Percentiles rank a stretch among this genome's conserved stretches.
Conservation (phyloP, 768 basidiomycete species). For the Trametes maxima region DNA sequence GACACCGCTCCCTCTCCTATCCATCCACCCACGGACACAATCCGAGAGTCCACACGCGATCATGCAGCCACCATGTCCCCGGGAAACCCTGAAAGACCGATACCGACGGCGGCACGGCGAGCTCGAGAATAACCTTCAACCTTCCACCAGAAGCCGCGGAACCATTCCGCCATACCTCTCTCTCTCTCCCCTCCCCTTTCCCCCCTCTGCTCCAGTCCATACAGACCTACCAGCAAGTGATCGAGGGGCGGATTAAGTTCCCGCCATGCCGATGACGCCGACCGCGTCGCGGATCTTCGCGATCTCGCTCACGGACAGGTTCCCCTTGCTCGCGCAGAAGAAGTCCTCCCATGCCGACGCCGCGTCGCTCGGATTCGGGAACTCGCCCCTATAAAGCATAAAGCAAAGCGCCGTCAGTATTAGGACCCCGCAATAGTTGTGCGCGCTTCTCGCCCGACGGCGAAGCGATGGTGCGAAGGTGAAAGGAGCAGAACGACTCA, state of each 20-base stretch:
- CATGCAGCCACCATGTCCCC: no score
- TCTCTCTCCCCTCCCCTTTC: background rate
- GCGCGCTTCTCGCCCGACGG: background rate
- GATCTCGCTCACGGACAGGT: slow-evolving; percentile 81
- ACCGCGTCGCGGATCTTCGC: slow-evolving; percentile 90
- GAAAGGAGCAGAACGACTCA: slow-evolving; percentile 35
- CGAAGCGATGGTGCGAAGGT: background rate
- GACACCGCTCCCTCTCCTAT: no score
- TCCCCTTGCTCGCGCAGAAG: slow-evolving; percentile 77
- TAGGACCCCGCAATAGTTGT: background rate
- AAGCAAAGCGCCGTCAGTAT: background rate
- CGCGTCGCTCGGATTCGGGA: slow-evolving; percentile 63
- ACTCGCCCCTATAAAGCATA: slow-evolving; percentile 52
- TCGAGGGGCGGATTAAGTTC: slow-evolving; percentile 47
- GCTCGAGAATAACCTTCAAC: no score
- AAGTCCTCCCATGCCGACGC: slow-evolving; percentile 84
- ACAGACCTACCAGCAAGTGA: background rate
- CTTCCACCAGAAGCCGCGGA: no score
- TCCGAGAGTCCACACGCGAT: no score
- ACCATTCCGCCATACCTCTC: background rate
- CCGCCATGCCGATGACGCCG: slow-evolving; percentile 88
- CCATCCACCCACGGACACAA: no score
- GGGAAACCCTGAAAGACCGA: no score
- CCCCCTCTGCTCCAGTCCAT: background rate
- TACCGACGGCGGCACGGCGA: no score